Evolutionary conservation across 2,329 filamentous ascomycete genomes (phyloP).

Genomic region (Arthrinium puccinioides): DNA sequence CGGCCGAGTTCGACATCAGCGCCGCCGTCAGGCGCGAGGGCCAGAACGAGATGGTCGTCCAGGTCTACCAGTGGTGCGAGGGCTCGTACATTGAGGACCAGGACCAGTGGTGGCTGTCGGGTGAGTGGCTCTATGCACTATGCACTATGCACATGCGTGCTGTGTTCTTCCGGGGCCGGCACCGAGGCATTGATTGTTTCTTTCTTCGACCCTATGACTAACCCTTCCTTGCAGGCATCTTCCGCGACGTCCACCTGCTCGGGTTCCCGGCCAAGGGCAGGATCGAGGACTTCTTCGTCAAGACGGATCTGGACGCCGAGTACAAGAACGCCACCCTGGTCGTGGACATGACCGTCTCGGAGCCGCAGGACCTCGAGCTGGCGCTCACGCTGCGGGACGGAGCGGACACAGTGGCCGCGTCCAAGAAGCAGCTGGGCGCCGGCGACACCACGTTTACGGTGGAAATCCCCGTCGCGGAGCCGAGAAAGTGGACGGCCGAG

Average conservation of each 20-base stretch:
- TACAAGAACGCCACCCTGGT: conserved; percentile 44
- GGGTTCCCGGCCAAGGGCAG: conserved; percentile 41
- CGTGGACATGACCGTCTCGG: conserved; percentile 27
- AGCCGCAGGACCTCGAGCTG: not conserved
- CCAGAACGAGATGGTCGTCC: conserved; percentile 50
- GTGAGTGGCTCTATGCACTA: conserved; percentile 20
- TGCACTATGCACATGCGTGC: not conserved
- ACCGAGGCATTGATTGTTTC: too few relatives aligned
- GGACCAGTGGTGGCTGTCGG: conserved; percentile 62
- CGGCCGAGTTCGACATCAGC: conserved; percentile 63
- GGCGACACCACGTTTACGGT: not conserved
- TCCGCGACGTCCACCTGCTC: conserved; percentile 57
- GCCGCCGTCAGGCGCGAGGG: conserved; percentile 29
- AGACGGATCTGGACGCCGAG: conserved; percentile 41
- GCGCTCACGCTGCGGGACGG: conserved; percentile 3
- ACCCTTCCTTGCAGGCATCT: conserved; percentile 41
- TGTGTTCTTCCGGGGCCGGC: too few relatives aligned
- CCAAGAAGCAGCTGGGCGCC: not conserved
- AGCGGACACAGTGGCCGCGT: not conserved
- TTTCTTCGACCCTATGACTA: too few relatives aligned
- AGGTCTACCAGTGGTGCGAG: conserved; percentile 66
- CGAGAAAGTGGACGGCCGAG: conserved; percentile 63
- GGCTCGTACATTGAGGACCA: conserved; percentile 65
- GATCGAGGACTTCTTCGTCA: conserved; percentile 53
- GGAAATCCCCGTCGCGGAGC: conserved; percentile 39